These are phyloP conservation scores for Persicaria tinctoria DNA, from an alignment of 148 eudicot species.

Conservation along the genomic window DNA sequence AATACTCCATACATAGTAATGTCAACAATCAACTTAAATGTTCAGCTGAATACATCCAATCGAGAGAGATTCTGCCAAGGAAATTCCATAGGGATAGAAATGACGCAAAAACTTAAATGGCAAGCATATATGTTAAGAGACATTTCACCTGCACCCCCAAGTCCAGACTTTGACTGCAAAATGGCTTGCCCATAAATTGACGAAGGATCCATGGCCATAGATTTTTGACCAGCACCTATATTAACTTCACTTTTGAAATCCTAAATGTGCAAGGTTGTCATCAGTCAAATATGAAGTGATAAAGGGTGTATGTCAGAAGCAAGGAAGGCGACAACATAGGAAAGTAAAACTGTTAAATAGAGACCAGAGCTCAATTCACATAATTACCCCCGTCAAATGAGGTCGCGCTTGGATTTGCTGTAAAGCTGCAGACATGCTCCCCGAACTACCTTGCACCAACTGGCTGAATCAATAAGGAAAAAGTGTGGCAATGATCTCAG, in stretches of 20 bases:
- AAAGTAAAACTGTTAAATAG: neutral
- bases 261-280: constrained; percentile 26
- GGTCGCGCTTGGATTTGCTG: constrained; percentile 91
- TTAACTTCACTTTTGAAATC: constrained; percentile 77
- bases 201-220: constrained; percentile 86
- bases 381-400: constrained; percentile 56
- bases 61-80: neutral
- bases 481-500: constrained; percentile 15
- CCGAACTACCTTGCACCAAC: constrained; percentile 77
- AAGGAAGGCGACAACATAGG: neutral
- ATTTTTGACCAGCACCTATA: constrained; percentile 64
- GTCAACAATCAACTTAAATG: neutral
- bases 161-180: constrained; percentile 89
- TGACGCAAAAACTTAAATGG: neutral
- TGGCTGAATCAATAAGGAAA: constrained; percentile 63
- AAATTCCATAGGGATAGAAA: neutral
- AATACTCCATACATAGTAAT: neutral
- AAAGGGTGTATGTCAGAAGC: neutral
- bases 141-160: constrained; percentile 68
- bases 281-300: neutral
- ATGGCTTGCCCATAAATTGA: constrained; percentile 93
- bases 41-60: neutral
- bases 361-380: neutral
- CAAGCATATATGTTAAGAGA: neutral
- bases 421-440: constrained; percentile 74